Conservation (phyloP, 805 yeast genomes). For the Kodamaea neixiangensis region DNA sequence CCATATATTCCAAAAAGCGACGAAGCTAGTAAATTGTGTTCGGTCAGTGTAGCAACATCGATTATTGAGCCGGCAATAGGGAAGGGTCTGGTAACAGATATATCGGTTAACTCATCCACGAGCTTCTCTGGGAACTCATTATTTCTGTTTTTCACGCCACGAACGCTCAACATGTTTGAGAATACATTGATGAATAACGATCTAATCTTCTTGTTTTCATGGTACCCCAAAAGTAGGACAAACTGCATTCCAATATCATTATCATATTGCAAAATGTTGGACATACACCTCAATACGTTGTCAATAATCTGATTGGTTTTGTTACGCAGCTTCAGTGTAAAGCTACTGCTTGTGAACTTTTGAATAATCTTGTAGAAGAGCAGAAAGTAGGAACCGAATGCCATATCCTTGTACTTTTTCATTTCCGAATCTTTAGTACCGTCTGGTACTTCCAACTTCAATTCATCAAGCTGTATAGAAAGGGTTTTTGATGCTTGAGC, state of each 20-base stretch:
- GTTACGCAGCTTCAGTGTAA: slow-evolving; percentile 41
- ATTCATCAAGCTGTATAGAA: slow-evolving; percentile 53
- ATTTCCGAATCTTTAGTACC: slow-evolving; percentile 55
- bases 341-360: slow-evolving; percentile 34
- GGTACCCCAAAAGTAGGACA: slow-evolving; percentile 79
- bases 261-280: slow-evolving; percentile 70
- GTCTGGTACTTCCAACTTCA: slow-evolving; percentile 61
- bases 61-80: slow-evolving; percentile 53
- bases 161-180: slow-evolving; percentile 50
- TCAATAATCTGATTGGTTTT: slow-evolving; percentile 60
- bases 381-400: slow-evolving; percentile 71
- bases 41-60: slow-evolving; percentile 63
- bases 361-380: slow-evolving; percentile 56
- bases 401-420: slow-evolving; percentile 55
- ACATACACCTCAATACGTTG: slow-evolving; percentile 62
- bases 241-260: slow-evolving; percentile 74
- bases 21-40: slow-evolving; percentile 70
- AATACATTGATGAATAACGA: slow-evolving; percentile 78
- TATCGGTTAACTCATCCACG: slow-evolving; percentile 28
- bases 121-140: slow-evolving; percentile 32
- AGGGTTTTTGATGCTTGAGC: slow-evolving; percentile 63
- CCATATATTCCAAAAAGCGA: slow-evolving; percentile 59
- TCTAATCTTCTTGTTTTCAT: slow-evolving; percentile 63
- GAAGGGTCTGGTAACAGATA: slow-evolving; percentile 28
- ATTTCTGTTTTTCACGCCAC: slow-evolving; percentile 14